These are phyloP conservation scores for Coemansia sp. DNA, from an alignment of 192 early-diverging fungal species.

Conservation along the genomic window DNA sequence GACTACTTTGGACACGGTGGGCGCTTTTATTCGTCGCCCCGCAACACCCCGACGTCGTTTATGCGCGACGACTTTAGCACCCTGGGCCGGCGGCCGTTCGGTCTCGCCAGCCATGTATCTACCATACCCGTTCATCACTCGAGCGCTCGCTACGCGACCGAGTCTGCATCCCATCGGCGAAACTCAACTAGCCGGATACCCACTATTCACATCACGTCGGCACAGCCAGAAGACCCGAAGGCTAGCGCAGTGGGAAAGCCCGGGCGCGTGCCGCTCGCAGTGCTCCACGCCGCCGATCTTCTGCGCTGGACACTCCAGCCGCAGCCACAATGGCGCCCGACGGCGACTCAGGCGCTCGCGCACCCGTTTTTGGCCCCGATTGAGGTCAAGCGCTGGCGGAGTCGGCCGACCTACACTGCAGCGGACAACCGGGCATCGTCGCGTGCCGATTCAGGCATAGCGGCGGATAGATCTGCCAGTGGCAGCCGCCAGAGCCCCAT, in stretches of 20 bases:
- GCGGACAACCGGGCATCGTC: background rate
- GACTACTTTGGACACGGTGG: slow-evolving; percentile 5
- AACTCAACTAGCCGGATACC: slow-evolving; percentile 2
- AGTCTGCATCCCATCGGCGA: background rate
- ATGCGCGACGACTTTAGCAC: slow-evolving; percentile 1
- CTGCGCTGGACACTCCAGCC: slow-evolving; percentile 56
- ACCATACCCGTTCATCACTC: slow-evolving; percentile 10
- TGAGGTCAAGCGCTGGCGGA: slow-evolving; percentile 11
- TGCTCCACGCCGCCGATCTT: slow-evolving; percentile 62
- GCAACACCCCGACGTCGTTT: slow-evolving; percentile 19
- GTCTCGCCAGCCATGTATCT: background rate
- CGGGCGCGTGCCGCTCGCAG: slow-evolving; percentile 43
- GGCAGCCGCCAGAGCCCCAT: background rate
- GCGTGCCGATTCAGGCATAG: background rate
- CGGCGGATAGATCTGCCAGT: background rate
- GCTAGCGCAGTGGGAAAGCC: slow-evolving; percentile 5
- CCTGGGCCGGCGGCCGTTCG: background rate
- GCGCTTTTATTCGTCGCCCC: slow-evolving; percentile 18
- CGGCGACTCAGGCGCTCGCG: slow-evolving; percentile 52
- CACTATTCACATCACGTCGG: background rate
- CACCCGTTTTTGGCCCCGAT: slow-evolving; percentile 56
- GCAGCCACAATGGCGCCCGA: slow-evolving; percentile 54
- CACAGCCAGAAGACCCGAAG: background rate
- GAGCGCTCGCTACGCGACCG: slow-evolving; percentile 12
- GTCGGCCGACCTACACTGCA: background rate